Evolutionary conservation across 2,329 filamentous ascomycete genomes (phyloP).

Genomic region (Diaporthe eres): DNA sequence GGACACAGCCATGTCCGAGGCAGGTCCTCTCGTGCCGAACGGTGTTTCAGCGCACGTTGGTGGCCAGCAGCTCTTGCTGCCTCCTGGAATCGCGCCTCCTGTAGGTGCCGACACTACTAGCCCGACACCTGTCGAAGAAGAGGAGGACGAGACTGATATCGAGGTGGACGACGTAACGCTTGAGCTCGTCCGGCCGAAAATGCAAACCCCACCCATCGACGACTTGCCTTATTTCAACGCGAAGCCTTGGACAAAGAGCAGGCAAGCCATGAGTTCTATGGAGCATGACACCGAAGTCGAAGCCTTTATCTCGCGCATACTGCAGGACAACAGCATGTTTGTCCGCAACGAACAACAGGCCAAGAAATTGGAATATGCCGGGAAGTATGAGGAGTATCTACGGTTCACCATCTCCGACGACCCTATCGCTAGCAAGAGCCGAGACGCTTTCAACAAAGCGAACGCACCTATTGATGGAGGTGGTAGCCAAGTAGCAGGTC

Average conservation of each 20-base stretch:
- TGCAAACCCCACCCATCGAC: slow-evolving; percentile 68
- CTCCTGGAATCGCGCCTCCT: slow-evolving; percentile 42
- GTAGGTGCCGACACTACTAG: slow-evolving; percentile 58
- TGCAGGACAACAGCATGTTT: slow-evolving; percentile 58
- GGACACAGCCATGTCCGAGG: slow-evolving; percentile 31
- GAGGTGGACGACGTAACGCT: slow-evolving; percentile 66
- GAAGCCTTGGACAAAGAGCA: slow-evolving; percentile 64
- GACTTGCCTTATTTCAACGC: slow-evolving; percentile 64
- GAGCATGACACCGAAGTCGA: slow-evolving; percentile 57
- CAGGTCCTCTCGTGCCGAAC: slow-evolving; percentile 35
- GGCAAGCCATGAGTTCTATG: slow-evolving; percentile 59
- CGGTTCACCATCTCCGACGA: slow-evolving; percentile 70
- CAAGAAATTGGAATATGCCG: slow-evolving; percentile 58
- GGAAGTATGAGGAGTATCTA: slow-evolving; percentile 66
- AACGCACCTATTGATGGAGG: slow-evolving; percentile 48
- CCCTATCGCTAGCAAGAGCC: slow-evolving; percentile 66
- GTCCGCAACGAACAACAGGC: slow-evolving; percentile 56
- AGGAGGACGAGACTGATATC: slow-evolving; percentile 68
- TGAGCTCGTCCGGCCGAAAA: slow-evolving; percentile 64
- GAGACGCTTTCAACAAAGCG: slow-evolving; percentile 65
- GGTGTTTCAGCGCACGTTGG: slow-evolving; percentile 45
- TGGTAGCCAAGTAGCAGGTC: slow-evolving; percentile 50
- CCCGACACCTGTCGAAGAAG: slow-evolving; percentile 64
- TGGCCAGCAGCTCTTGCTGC: slow-evolving; percentile 37
- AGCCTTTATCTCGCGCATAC: slow-evolving; percentile 61